Percentiles rank a stretch among this genome's conserved stretches.
Conservation (phyloP, 2,329 filamentous ascomycete genomes). For the Sclerotinia glacialis region DNA sequence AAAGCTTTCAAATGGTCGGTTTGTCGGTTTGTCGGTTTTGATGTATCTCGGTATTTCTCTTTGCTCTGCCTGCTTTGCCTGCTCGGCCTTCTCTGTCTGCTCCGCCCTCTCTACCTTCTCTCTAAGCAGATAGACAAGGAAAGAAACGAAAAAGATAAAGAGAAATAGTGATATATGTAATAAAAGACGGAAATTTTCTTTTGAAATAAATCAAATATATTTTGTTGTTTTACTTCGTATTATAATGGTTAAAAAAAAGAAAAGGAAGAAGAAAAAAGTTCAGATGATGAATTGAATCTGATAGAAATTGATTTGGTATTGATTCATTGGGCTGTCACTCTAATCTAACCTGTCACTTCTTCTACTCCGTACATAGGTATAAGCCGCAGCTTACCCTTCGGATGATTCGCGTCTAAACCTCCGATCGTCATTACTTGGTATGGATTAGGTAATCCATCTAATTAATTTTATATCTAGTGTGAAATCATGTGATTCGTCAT, state of each 20-base stretch:
- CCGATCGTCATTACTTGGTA: background rate
- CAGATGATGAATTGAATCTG: background rate
- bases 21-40: background rate
- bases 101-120: background rate
- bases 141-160: background rate
- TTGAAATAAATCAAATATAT: background rate
- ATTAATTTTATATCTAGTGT: background rate
- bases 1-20: background rate
- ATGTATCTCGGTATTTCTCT: slow-evolving; percentile 1
- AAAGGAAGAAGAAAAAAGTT: background rate
- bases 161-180: background rate
- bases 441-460: too few species aligned
- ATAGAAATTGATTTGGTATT: background rate
- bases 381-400: background rate
- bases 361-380: too few species aligned
- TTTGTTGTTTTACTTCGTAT: background rate
- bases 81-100: background rate
- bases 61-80: background rate
- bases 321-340: background rate
- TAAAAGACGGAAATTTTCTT: background rate
- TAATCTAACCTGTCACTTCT: too few species aligned
- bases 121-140: background rate
- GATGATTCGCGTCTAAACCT: slow-evolving; percentile 6
- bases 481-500: background rate
- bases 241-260: background rate